Evolutionary conservation across 805 yeast species (phyloP).

Genomic region (Yamadazyma endophytica): DNA sequence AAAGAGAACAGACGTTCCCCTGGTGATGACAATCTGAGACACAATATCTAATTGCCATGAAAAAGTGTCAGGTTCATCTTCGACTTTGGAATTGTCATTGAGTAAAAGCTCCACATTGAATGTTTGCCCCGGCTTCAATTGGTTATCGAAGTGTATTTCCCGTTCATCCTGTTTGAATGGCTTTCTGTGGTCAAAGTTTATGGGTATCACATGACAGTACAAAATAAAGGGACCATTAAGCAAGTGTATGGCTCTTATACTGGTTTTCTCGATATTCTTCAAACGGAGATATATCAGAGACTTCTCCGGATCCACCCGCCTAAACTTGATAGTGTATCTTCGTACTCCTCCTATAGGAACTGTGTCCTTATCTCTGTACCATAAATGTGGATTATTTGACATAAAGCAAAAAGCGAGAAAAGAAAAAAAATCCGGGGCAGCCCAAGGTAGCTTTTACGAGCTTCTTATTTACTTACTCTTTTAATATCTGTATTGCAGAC

Average conservation of each 20-base stretch:
- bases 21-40: slow-evolving; percentile 39
- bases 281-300: slow-evolving; percentile 28
- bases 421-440: not conserved
- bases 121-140: slow-evolving; percentile 66
- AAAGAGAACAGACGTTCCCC: slow-evolving; percentile 24
- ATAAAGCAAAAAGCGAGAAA: too few species aligned
- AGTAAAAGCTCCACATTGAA: slow-evolving; percentile 54
- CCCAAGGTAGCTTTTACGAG: not conserved
- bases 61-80: slow-evolving; percentile 9
- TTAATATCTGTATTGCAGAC: not conserved
- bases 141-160: slow-evolving; percentile 35
- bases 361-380: slow-evolving; percentile 34
- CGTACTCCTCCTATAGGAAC: slow-evolving; percentile 36
- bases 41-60: slow-evolving; percentile 37
- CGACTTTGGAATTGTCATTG: slow-evolving; percentile 37
- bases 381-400: slow-evolving; percentile 17
- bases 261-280: slow-evolving; percentile 34
- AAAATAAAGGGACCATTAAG: slow-evolving; percentile 40
- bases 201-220: slow-evolving; percentile 42
- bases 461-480: too few species aligned
- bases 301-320: slow-evolving; percentile 12
- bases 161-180: slow-evolving; percentile 18
- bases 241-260: slow-evolving; percentile 37
- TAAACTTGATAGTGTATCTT: slow-evolving; percentile 29
- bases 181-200: slow-evolving; percentile 22